Evolutionary conservation across 192 early-diverging fungal genomes (phyloP), one percentile per base, ranked within the genome.

Genomic region (Coemansia sp.): DNA sequence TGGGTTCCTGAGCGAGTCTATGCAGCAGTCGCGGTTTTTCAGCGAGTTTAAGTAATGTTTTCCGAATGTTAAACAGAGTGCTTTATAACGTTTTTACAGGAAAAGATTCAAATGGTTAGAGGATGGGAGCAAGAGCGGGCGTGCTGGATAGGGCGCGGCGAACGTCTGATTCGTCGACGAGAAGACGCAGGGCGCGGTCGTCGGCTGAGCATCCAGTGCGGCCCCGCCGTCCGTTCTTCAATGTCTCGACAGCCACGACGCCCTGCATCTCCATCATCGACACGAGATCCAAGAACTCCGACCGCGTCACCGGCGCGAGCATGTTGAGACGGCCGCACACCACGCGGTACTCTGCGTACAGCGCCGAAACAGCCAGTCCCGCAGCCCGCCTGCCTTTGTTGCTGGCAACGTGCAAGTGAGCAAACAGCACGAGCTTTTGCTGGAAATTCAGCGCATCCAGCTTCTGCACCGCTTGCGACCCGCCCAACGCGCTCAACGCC

Each of bases 241-340:
- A 69, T 21, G 64, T 40, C 25, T 74, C 69, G 4, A 81, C 57
- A 0, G 51, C 37, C 2, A 93, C 72, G 6, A 95, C 70, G 44
- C 91, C 91, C 36, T 82, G 73, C 4, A 85, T 84, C 70, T 95
- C 91, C 55, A 93, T 74, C 78, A 87, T 85, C 21, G 83, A 71
- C 10, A 95, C 64, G 46, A 95, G 64, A 49, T 93, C 91, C 49
- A 84, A 74, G 44, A 91, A 86, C 69, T 95, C 93, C 19, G 89
- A 83, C 49, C 84, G 77, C 19, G 87, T 85, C n/a, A 93, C 88
- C 0, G 89, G 82, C 19, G 87, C 83, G 21, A 91, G 64, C 62
- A 82, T 80, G 34, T 76, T 68, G 8, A 80, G 80, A 9, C 71
- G 72, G 12, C 62, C 51, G 57, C 90, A 89, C 4, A 87, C 66